Evolutionary conservation across 2,329 filamentous ascomycete species (phyloP).

Genomic region (Diaporthe sp.): DNA sequence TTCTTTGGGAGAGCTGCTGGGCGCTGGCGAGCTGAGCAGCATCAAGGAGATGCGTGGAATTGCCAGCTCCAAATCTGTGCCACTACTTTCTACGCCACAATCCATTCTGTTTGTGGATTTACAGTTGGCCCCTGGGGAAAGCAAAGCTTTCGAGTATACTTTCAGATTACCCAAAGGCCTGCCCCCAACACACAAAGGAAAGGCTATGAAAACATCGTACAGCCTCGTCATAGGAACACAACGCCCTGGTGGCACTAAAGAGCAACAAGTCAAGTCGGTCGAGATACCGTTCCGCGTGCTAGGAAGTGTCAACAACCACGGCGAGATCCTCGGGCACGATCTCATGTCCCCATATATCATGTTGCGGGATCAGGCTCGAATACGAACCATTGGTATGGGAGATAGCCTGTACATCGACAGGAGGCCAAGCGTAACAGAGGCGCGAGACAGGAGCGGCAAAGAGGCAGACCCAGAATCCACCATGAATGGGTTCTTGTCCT

Average conservation of each 20-base stretch:
- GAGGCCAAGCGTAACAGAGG: constrained; percentile 38
- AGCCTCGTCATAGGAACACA: constrained; percentile 93
- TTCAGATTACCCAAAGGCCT: constrained; percentile 89
- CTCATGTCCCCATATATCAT: constrained; percentile 95
- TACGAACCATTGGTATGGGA: constrained; percentile 64
- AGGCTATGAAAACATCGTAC: constrained; percentile 94
- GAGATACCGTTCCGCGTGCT: constrained; percentile 94
- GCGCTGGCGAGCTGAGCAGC: constrained; percentile 87
- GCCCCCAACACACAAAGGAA: constrained; percentile 91
- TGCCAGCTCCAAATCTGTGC: constrained; percentile 87
- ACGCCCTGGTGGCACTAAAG: constrained; percentile 80
- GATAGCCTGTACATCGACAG: constrained; percentile 40
- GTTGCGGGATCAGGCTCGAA: constrained; percentile 83
- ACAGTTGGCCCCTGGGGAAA: constrained; percentile 88
- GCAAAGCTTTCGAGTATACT: constrained; percentile 86
- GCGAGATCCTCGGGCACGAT: constrained; percentile 92
- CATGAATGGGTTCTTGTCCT: constrained; percentile 78
- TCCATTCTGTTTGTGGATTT: constrained; percentile 97
- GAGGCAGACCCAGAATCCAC: constrained; percentile 53
- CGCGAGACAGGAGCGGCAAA: constrained; percentile 43
- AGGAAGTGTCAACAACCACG: constrained; percentile 90
- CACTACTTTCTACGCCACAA: constrained; percentile 93
- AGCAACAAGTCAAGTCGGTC: constrained; percentile 89
- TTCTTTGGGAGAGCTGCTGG: constrained; percentile 89
- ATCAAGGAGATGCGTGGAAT: constrained; percentile 96